phyloP scores from a whole-genome alignment of 2,329 filamentous ascomycete genomes.

The Trichoderma sp. region DNA sequence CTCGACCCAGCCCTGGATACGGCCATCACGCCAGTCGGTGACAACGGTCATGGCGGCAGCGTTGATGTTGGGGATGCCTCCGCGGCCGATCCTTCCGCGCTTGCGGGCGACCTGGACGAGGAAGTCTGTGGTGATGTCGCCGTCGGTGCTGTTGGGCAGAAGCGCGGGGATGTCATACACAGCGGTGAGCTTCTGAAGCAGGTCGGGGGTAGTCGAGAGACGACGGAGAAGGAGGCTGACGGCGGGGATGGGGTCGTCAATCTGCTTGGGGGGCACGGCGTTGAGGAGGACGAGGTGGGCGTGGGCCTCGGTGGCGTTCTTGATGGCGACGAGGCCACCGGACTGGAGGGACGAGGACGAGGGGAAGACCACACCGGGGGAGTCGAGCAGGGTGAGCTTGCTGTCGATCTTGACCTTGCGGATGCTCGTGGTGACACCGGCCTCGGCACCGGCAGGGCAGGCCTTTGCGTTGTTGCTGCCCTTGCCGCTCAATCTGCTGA shows the following conservation, averaged over 20 bases:
- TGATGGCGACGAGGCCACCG: slow-evolving; percentile 48
- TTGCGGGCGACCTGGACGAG: slow-evolving; percentile 93
- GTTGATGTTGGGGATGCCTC: slow-evolving; percentile 84
- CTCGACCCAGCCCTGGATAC: slow-evolving; percentile 89
- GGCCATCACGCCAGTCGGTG: slow-evolving; percentile 93
- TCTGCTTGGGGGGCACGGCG: slow-evolving; percentile 88
- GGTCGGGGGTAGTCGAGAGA: slow-evolving; percentile 68
- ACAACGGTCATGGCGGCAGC: slow-evolving; percentile 90
- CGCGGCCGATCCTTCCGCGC: slow-evolving; percentile 81
- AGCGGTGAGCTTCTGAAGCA: slow-evolving; percentile 75
- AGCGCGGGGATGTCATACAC: slow-evolving; percentile 84
- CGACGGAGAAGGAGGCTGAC: slow-evolving; percentile 81
- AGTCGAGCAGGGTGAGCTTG: slow-evolving; percentile 90
- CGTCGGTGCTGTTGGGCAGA: slow-evolving; percentile 61
- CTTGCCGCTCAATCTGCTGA: slow-evolving; percentile 69
- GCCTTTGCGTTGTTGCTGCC: slow-evolving; percentile 57
- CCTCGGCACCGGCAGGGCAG: slow-evolving; percentile 87
- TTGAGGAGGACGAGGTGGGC: slow-evolving; percentile 86
- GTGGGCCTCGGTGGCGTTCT: slow-evolving; percentile 68
- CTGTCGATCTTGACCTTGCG: slow-evolving; percentile 91
- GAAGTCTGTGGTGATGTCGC: slow-evolving; percentile 85
- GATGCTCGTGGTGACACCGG: slow-evolving; percentile 85
- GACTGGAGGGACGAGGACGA: slow-evolving; percentile 49
- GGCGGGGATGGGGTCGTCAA: slow-evolving; percentile 86
- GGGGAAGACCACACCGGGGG: slow-evolving; percentile 91